Conservation (phyloP, 2,329 filamentous ascomycete genomes). For the Exserohilum turcica region DNA sequence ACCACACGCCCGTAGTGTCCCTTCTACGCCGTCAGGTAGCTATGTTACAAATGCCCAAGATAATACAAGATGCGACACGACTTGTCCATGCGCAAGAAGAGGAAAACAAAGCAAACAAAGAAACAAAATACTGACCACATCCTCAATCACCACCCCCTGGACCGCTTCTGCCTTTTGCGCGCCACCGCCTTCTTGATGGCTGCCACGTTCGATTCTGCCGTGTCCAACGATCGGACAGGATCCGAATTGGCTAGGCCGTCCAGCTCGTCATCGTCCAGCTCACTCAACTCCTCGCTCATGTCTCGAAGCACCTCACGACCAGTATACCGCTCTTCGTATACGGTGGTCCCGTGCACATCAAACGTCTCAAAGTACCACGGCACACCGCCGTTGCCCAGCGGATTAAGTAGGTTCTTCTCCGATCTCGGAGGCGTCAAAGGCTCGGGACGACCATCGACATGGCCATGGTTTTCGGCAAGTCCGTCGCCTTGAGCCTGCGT, state of each 20-base stretch:
- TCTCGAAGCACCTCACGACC: conserved; percentile 72
- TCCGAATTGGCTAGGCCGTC: conserved; percentile 60
- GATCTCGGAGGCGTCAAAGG: conserved; percentile 71
- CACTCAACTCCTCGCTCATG: conserved; percentile 86
- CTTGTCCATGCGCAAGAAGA: conserved; percentile 15
- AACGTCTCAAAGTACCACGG: conserved; percentile 88
- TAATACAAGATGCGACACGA: conserved; percentile 24
- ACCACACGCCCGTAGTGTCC: conserved; percentile 21
- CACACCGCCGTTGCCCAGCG: conserved; percentile 66
- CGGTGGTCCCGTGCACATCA: conserved; percentile 77
- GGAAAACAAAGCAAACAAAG: conserved; percentile 1
- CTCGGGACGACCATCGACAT: conserved; percentile 29
- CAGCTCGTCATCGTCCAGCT: conserved; percentile 89
- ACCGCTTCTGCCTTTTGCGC: conserved; percentile 39
- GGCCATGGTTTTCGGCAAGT: conserved; percentile 29
- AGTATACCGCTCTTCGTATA: conserved; percentile 73
- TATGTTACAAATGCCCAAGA: conserved; percentile 29
- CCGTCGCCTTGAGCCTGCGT: conserved; percentile 20
- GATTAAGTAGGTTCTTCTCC: conserved; percentile 56
- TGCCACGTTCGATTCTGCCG: conserved; percentile 30
- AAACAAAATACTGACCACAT: neutral
- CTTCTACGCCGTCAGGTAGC: conserved; percentile 12
- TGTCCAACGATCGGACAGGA: conserved; percentile 33
- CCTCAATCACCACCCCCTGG: conserved; percentile 29
- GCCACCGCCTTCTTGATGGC: conserved; percentile 36